Base-by-base conservation (phyloP, 2,329 filamentous ascomycete genomes). In the Bipolaris oryzae region DNA sequence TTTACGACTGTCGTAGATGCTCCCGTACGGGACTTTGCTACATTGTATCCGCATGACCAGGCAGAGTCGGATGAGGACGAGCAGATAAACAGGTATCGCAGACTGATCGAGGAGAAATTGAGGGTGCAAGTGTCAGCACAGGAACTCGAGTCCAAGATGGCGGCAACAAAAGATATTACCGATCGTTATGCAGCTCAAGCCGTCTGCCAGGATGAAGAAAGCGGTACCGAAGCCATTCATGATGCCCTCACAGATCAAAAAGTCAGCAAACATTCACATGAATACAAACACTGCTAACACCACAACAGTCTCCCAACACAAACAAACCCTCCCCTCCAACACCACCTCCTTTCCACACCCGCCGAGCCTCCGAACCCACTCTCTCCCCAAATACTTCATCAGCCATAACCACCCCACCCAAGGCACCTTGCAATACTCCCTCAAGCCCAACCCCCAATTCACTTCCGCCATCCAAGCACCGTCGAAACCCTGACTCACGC, bases 301-400 rank as follows among this genome's bases (percentile, higher is more conserved):
- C 2, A 7, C 7, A 7, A 38, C n/a, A 38, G 37, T 13, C 9
- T 10, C 10, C n/a, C 18, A 7, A 38, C 3, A 9, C 37, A 9
- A 18, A 16, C 16, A 16, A 16, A n/a, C 16, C 5, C 34, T 37
- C 28, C 3, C 28, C 10, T 31, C 28, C 34, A 15, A 16, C 15
- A 16, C 15, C 34, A 16, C 15, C 5, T 16, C 16, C 15, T 2
- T 3, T 3, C 34, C 16, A 9, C n/a, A 16, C 10, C 7, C 37
- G 37, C 10, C 16, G 37, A 9, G 16, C 37, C 21, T 41, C 51
- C 7, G 31, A 55, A 1, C 28, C 50, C 4, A 45, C 55, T 3
- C 41, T 37, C 15, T 28, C 57, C 1, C 47, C 44, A 20, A 61
- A 64, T 5, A 65, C 65, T 2, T 58, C 66, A 0, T 66, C 53